Evolutionary conservation across 2,329 filamentous ascomycete species (phyloP).

Genomic region (Fusarium pseudoanthophilum): DNA sequence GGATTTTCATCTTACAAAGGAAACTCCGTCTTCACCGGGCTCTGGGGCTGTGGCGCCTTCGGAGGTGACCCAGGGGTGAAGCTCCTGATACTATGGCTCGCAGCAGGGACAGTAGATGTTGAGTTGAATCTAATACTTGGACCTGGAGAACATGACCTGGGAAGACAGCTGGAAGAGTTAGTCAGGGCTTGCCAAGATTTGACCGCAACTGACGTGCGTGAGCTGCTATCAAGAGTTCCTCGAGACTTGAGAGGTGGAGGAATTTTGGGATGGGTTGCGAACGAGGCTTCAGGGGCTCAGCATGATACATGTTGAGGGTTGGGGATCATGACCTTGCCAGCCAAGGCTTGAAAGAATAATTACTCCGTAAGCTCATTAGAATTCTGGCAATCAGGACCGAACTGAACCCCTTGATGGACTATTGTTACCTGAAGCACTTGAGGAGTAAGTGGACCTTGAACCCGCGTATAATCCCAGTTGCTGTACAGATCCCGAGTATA

Average conservation of each 20-base stretch:
- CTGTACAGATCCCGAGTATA: not conserved
- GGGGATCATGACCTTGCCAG: not conserved
- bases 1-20: constrained; percentile 42
- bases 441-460: not conserved
- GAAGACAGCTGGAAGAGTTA: constrained; percentile 14
- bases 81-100: constrained; percentile 47
- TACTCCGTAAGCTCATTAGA: not conserved
- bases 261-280: constrained; percentile 31
- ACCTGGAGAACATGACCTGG: constrained; percentile 32
- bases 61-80: constrained; percentile 49
- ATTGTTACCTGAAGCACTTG: not conserved
- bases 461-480: not conserved
- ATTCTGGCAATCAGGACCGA: not conserved
- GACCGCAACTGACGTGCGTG: not conserved
- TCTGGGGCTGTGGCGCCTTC: constrained; percentile 52
- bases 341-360: not conserved
- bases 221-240: constrained; percentile 18
- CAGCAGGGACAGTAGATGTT: constrained; percentile 42
- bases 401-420: not conserved
- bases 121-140: constrained; percentile 34
- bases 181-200: constrained; percentile 3
- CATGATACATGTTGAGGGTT: not conserved
- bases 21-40: constrained; percentile 41
- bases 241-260: constrained; percentile 3
- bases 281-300: not conserved